Evolutionary conservation across 1,284 basidiomycete genomes (phyloP), one percentile per base, ranked within the genome.

Genomic region (Caloboletus inedulis): DNA sequence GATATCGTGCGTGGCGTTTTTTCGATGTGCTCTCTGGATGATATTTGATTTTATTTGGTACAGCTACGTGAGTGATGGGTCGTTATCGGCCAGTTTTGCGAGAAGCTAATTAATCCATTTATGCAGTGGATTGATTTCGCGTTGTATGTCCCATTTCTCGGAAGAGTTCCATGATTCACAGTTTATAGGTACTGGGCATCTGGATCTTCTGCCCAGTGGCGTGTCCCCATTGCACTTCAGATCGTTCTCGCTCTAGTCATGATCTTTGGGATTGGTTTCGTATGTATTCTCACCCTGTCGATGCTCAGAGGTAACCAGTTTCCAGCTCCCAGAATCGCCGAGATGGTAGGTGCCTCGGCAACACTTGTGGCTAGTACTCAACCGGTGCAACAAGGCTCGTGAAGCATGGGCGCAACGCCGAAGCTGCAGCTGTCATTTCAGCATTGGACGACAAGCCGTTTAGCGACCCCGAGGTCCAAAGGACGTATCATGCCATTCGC

Each of bases 191-290:
- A 78, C 61, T 82, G 77, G 77, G 69, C 72, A 12, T 68, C 70
- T 29, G 66, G 59, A 12, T 81, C 78, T 14, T 80, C 80, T 16
- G 78, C 81, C 0, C 81, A 85, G 64, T 87, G 85, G 85, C 71
- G 85, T 49, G 80, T 82, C n/a, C 85, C 87, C 2, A 79, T 89
- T 40, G 81, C 82, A 1, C 70, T 89, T 35, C 86, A 89, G 62
- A 81, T 84, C 46, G 46, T 82, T 8, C 77, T 89, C 46, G 84
- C 84, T 3, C 52, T 82, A 7, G 69, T 85, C 41, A 82, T 88
- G 74, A 74, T 86, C 43, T 56, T 74, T 52, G 76, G 76, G 14
- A 81, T 87, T 21, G 67, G 67, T 27, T 78, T 83, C 60, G 79
- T 85, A 61, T 58, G 80, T 74, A 9, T 30, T 27, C 29, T 18